A percentile compares a stretch with the other conserved stretches of the same genome.
Conservation (phyloP, 768 basidiomycete genomes). For the Collybia mongolica region DNA sequence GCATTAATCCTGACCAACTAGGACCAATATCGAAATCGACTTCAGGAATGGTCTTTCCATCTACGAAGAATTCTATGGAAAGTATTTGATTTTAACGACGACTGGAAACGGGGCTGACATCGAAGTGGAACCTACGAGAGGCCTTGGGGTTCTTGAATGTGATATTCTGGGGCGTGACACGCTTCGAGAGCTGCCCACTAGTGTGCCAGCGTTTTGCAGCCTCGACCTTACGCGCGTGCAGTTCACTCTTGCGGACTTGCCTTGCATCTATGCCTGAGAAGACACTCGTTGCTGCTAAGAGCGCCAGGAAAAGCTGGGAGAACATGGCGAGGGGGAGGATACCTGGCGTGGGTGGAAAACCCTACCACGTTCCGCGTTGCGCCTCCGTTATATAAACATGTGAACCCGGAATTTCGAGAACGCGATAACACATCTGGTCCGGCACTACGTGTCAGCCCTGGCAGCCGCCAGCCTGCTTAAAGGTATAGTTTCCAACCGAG, state of each 20-base stretch:
- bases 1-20: conserved; percentile 73
- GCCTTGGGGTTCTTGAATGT: conserved; percentile 70
- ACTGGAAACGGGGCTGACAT: background rate
- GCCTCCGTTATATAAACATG: no score
- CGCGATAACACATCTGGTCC: no score
- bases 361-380: background rate
- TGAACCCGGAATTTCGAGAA: no score
- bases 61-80: conserved; percentile 62
- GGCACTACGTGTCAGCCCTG: no score
- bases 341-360: background rate
- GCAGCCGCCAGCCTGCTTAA: no score
- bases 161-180: conserved; percentile 51
- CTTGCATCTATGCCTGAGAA: conserved; percentile 22
- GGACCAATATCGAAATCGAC: conserved; percentile 75
- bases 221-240: conserved; percentile 43
- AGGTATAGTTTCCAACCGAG: background rate
- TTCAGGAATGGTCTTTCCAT: conserved; percentile 62
- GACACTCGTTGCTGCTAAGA: conserved; percentile 14
- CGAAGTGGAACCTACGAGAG: conserved; percentile 40
- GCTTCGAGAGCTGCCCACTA: conserved; percentile 9
- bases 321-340: conserved; percentile 8
- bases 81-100: no score
- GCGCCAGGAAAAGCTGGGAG: conserved; percentile 10
- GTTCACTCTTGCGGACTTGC: conserved; percentile 38
- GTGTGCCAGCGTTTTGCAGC: conserved; percentile 41